These are phyloP conservation scores for Hortaea sp. DNA, from an alignment of 2,329 filamentous ascomycete genomes.

Conservation along the genomic window DNA sequence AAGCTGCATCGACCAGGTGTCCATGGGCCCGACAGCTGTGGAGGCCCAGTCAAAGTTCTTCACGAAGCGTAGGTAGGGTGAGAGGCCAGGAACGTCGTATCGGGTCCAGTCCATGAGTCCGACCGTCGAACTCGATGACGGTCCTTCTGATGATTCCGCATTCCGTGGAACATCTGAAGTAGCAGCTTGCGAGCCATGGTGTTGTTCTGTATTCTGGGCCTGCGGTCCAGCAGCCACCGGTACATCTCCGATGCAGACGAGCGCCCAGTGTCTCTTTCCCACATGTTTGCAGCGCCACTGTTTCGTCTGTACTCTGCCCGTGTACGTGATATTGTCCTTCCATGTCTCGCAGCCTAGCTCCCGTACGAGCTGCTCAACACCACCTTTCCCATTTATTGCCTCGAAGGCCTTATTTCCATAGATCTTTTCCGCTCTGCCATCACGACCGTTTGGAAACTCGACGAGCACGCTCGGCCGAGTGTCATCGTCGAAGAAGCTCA, in stretches of 20 bases:
- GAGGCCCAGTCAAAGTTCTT: conserved; percentile 20
- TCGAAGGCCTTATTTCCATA: not conserved
- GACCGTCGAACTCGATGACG: not conserved
- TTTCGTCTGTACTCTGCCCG: not conserved
- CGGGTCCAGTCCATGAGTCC: conserved; percentile 19
- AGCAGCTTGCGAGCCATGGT: not conserved
- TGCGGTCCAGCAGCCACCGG: not conserved
- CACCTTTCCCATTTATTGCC: not conserved
- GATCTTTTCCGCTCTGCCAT: conserved; percentile 5
- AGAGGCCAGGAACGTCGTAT: conserved; percentile 10
- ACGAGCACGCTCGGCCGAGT: conserved; percentile 11
- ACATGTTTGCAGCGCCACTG: not conserved
- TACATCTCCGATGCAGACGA: not conserved
- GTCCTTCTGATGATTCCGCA: not conserved
- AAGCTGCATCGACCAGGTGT: conserved; percentile 16
- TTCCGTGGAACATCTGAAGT: not conserved
- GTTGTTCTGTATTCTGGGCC: not conserved
- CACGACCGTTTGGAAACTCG: not conserved
- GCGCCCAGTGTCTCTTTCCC: not conserved
- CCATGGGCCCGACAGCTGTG: conserved; percentile 20
- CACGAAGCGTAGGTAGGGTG: conserved; percentile 17
- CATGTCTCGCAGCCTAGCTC: not conserved
- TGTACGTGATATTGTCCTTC: not conserved
- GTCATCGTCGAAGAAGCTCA: conserved; percentile 14
- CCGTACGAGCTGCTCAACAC: not conserved